phyloP scores from a whole-genome alignment of 768 basidiomycete species.

The Phaeotremella skinneri region DNA sequence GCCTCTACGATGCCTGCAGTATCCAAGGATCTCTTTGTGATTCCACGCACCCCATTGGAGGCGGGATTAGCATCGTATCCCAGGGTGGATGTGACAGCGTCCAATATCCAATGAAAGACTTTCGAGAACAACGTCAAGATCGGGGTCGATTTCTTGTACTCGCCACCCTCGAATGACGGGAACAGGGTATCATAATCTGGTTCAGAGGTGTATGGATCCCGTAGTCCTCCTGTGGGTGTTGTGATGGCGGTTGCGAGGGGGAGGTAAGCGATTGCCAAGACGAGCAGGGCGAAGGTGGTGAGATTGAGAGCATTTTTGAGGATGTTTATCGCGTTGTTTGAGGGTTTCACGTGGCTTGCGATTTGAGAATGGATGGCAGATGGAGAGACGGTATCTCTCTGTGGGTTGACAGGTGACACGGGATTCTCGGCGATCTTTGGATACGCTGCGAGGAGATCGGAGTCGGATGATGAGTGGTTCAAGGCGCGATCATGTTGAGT shows the following conservation, averaged over 20 bases:
- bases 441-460: not conserved
- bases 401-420: too few relatives aligned
- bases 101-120: slow-evolving; percentile 8
- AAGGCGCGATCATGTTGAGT: slow-evolving; percentile 3
- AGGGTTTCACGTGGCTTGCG: not conserved
- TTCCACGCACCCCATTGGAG: not conserved
- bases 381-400: too few relatives aligned
- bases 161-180: not conserved
- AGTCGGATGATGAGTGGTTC: not conserved
- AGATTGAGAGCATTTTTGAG: not conserved
- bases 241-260: slow-evolving; percentile 6
- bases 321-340: not conserved
- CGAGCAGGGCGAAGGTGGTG: not conserved
- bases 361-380: too few relatives aligned
- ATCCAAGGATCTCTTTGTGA: slow-evolving; percentile 13
- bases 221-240: not conserved
- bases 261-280: slow-evolving; percentile 1
- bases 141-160: slow-evolving; percentile 8
- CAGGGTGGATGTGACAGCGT: slow-evolving; percentile 1
- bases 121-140: slow-evolving; percentile 15
- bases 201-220: slow-evolving; percentile 18
- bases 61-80: not conserved
- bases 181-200: not conserved
- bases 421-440: too few relatives aligned
- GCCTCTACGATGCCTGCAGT: slow-evolving; percentile 52